A percentile compares a stretch with the other conserved stretches of the same genome.
Evolutionary conservation across 2,329 filamentous ascomycete species (phyloP).

Genomic region (Hymenoscyphus repandus): DNA sequence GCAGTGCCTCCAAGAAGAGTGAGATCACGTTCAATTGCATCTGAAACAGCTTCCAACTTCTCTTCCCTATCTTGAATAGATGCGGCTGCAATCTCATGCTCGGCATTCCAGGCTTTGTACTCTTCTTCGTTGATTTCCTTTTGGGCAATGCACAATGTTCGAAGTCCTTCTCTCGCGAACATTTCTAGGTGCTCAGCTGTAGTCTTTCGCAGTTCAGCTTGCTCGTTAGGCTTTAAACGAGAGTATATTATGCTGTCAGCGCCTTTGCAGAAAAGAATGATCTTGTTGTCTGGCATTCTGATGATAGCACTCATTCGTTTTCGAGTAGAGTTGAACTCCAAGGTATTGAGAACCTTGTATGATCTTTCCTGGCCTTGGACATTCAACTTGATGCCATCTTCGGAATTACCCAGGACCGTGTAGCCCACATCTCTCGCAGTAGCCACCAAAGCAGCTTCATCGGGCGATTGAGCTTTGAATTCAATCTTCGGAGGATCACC

Average conservation of each 20-base stretch:
- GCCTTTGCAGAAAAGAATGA: constrained; percentile 93
- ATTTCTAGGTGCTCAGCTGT: constrained; percentile 95
- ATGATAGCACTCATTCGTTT: constrained; percentile 99
- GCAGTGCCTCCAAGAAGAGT: constrained; percentile 88
- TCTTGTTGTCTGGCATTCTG: constrained; percentile 84
- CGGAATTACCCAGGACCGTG: constrained; percentile 75
- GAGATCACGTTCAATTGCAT: constrained; percentile 85
- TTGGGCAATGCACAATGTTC: constrained; percentile 90
- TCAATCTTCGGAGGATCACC: constrained; percentile 88
- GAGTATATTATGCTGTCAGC: constrained; percentile 97
- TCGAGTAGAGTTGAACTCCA: constrained; percentile 94
- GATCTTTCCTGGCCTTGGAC: constrained; percentile 79
- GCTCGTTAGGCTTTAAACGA: constrained; percentile 77
- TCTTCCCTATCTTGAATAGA: constrained; percentile 84
- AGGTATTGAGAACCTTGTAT: constrained; percentile 85
- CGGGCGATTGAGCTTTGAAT: constrained; percentile 96
- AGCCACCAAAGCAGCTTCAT: constrained; percentile 89
- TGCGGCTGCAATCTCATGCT: constrained; percentile 82
- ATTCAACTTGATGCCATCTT: constrained; percentile 79
- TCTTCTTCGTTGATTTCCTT: constrained; percentile 74
- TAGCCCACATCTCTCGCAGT: constrained; percentile 95
- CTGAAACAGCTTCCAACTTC: constrained; percentile 84
- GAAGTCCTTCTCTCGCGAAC: constrained; percentile 91
- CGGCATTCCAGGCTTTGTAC: constrained; percentile 77
- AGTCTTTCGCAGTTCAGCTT: constrained; percentile 71